Base-by-base conservation (phyloP, 345 rosid species). In the Eucalyptus microcorys region DNA sequence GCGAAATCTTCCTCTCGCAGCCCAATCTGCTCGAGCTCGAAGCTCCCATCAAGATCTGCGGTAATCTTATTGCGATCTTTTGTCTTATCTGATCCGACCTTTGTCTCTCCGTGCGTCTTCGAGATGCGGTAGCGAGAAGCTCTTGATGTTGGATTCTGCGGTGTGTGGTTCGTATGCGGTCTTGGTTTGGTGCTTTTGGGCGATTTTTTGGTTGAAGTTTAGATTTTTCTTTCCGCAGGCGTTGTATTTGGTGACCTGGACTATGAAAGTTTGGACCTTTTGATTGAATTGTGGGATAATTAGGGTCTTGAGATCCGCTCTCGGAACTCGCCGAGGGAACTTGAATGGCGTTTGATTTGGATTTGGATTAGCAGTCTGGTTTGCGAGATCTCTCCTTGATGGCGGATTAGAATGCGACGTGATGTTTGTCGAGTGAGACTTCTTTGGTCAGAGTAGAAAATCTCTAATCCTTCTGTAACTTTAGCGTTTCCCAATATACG, bases 11-110 rank as follows among this genome's bases (percentile, higher is more conserved):
- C 52, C 97, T 97, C 89, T 95, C 94, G 15, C 99, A 97, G 88
- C 97, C 99, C 61, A 96, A 92, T 92, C 98, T 97, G 86, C 99
- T 97, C 81, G 98, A 96, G 89, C 98, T 97, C 86, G 95, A 94
- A 90, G 98, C 99, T 76, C 99, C 99, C 88, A 95, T 97, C 94
- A 96, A 97, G 99, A 95, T 97, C 95, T 97, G 99, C 85, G 99
- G 98, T 97, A 92, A 68, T 59, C 87, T 52, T 52, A 40, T 57
- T 22, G 8, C 43, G n/a, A 50, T 79, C 37, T 79, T 52, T 52
- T 30, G 3, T 53, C 30, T 42, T 76, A 1, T 76, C 47, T 86
- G 32, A 19, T 7, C 13, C n/a, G 22, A 19, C 53, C 87, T 34
- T 49, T 86, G 34, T 49, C 37, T 7, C n/a, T n/a, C 53, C 22